Conservation (phyloP, 2,329 filamentous ascomycete species). For the Arthrinium puccinioides region DNA sequence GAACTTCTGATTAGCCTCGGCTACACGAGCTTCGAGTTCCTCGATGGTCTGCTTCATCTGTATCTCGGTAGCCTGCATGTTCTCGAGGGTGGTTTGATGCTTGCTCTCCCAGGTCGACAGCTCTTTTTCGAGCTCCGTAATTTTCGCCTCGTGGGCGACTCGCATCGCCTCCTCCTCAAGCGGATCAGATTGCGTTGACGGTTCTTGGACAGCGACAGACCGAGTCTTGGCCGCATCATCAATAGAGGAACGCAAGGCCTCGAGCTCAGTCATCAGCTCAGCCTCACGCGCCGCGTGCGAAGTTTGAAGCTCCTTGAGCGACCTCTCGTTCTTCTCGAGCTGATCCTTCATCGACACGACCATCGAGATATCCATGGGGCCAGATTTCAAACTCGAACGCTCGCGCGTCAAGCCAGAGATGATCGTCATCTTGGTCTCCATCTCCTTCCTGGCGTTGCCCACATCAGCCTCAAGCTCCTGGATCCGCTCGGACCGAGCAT, state of each 20-base stretch:
- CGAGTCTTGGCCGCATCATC: constrained; percentile 20
- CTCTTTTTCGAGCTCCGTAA: constrained; percentile 63
- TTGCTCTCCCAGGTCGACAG: constrained; percentile 68
- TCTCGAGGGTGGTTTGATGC: constrained; percentile 63
- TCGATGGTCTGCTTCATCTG: constrained; percentile 65
- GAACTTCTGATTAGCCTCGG: constrained; percentile 45
- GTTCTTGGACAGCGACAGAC: constrained; percentile 6
- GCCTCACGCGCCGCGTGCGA: constrained; percentile 67
- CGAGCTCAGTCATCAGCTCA: constrained; percentile 65
- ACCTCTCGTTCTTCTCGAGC: constrained; percentile 76
- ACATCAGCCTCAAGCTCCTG: constrained; percentile 85
- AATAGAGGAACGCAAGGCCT: constrained; percentile 54
- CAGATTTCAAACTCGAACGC: constrained; percentile 76
- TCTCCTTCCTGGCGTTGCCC: constrained; percentile 79
- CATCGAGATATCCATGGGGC: constrained; percentile 85
- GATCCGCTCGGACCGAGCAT: constrained; percentile 79
- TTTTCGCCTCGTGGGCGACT: constrained; percentile 44
- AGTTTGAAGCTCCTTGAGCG: constrained; percentile 68
- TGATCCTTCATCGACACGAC: constrained; percentile 83
- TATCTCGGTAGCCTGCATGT: constrained; percentile 65
- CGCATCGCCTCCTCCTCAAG: constrained; percentile 22
- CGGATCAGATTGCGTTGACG: constrained; percentile 19
- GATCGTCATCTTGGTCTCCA: constrained; percentile 94
- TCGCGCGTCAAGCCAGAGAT: constrained; percentile 92
- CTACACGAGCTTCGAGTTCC: constrained; percentile 59